These are phyloP conservation scores for Plasmodium billcollinsi DNA, from an alignment of 169 alveolate genomes.

Conservation along the genomic window DNA sequence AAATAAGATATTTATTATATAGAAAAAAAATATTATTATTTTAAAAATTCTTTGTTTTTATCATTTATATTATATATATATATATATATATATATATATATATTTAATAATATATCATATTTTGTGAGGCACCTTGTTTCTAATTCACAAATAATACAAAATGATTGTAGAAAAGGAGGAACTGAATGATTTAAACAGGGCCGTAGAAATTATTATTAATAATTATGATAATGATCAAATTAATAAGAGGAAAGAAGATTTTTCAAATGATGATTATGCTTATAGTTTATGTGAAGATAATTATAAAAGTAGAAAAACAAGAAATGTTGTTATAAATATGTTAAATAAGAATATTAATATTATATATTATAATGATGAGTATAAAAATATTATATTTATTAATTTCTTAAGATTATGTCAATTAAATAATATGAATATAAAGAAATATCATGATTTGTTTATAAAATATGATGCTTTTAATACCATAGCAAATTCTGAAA, in stretches of 20 bases:
- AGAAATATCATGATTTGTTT: conserved; percentile 72
- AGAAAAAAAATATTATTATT: no score
- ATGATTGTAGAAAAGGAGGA: conserved; percentile 9
- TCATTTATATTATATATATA: no score
- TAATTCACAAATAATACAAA: neutral
- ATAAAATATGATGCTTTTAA: conserved; percentile 56
- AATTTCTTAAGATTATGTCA: conserved; percentile 76
- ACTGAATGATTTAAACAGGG: neutral
- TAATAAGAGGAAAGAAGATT: conserved; percentile 47
- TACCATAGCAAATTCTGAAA: conserved; percentile 24
- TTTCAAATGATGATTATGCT: conserved; percentile 80
- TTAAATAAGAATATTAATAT: conserved; percentile 62
- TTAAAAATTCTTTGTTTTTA: no score
- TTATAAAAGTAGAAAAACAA: conserved; percentile 80
- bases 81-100: no score
- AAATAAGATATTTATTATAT: no score
- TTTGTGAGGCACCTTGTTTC: no score
- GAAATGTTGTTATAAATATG: conserved; percentile 82
- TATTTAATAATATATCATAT: no score
- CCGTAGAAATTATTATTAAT: conserved; percentile 13
- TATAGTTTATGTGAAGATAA: conserved; percentile 86
- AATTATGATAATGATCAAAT: neutral
- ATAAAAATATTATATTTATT: conserved; percentile 65
- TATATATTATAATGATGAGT: conserved; percentile 53
- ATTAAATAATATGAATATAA: conserved; percentile 62